Base-by-base conservation (phyloP, 1,284 basidiomycete species). In the Stygiomarasmius scandens region DNA sequence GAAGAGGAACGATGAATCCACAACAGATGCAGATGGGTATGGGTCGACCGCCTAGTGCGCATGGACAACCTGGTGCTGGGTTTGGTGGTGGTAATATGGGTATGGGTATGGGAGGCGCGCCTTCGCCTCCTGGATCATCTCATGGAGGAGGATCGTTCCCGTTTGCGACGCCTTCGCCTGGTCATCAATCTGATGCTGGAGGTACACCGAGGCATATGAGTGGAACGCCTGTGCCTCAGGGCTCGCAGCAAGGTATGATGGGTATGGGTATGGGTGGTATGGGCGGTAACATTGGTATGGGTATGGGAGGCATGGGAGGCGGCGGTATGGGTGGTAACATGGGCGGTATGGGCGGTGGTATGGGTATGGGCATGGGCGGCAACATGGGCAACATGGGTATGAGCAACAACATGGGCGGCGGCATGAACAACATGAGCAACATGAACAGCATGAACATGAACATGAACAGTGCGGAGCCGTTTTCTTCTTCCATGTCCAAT, bases 201-300 rank as follows among this genome's bases (percentile, higher is more conserved):
- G 65, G 67, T 55, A 64, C 73, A 57, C 67, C 73, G 55, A 74
- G 78, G 56, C 75, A 79, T 63, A 75, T 81, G 78, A 74, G 76
- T 32, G 71, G 64, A 44, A 82, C 77, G 11, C 77, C 78, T 46
- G 73, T 55, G 14, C 73, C 74, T 57, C 29, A 32, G 29, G 29
- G 29, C 12, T 12, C 29, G 12, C 71, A 72, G 43, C 72, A 70
- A 50, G 25, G 25, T 25, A 22, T 49, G 16, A 49, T 50, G 49
- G 49, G 49, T n/a, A 32, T 32, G 24, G 24, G 19, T 29, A 22
- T 27, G 19, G 49, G 49, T 29, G 49, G 52, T 25, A 43, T 41
- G 38, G 38, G 38, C 16, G 74, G 76, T 65, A 69, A 71, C 59
- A 68, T 63, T 27, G 50, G n/a, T 32, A 51, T 50, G 48, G 43